Evolutionary conservation across 2,329 filamentous ascomycete genomes (phyloP), one percentile per base, ranked within the genome.

Genomic region (Paecilomyces sp.): DNA sequence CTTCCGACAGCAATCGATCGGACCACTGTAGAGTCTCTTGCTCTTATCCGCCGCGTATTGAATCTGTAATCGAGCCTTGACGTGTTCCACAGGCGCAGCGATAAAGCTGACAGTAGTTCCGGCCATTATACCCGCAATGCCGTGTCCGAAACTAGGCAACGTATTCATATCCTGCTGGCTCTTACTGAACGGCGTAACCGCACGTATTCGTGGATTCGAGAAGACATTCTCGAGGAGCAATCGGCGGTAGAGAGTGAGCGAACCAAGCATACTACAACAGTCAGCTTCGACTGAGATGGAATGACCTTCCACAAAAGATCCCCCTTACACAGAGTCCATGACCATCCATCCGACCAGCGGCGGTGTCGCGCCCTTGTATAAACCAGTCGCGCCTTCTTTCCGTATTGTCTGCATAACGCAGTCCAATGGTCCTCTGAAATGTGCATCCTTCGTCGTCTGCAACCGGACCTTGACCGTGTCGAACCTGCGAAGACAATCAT

Each of bases 291-390:
- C 11, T 51, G 22, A 3, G 6, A 25, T 15, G 13, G 1, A 22
- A 24, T 3, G 4, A 24, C 5, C 25, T n/a, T n/a, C 15, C n/a
- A 6, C 1, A 1, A 18, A 47, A 18, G 18, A 47, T 47, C 41
- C 1, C 2, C 64, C 76, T 64, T 74, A 83, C 79, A 88, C 74
- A 58, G 83, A 86, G 79, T 99, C 94, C 93, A 97, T 97, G 70
- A 95, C 91, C 89, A 97, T 96, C 94, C 94, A 97, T 67, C 94
- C 94, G 57, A 97, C 86, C 55, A 97, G 81, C 57, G 94, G 94
- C 59, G 93, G 93, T 30, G 90, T 91, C 11, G 92, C 92, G 68
- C 93, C 92, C 79, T 97, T 99, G 83, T 97, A 99, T 51, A 99
- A 80, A 2, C 91, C 94, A 56, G 82, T 77, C 54, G 95, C 77